A percentile compares a stretch with the other conserved stretches of the same genome.
phyloP scores from a whole-genome alignment of 2,329 filamentous ascomycete genomes.

The Colletotrichum navitas region DNA sequence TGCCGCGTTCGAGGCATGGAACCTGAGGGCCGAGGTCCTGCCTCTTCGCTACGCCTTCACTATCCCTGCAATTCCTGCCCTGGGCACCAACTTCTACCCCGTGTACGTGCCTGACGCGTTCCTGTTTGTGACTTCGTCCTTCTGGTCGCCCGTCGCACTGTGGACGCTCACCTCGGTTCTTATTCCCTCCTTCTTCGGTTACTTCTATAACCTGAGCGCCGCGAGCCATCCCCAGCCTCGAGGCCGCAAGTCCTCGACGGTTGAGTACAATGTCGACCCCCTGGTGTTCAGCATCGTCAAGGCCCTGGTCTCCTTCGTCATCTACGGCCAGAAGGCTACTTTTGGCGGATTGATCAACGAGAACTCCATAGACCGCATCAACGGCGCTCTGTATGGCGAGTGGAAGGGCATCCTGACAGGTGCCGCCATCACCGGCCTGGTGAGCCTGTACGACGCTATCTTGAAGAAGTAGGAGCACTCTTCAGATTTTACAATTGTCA shows the following conservation, averaged over 20 bases:
- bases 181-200: conserved; percentile 79
- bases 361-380: conserved; percentile 72
- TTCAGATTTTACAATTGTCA: background rate
- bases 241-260: conserved; percentile 52
- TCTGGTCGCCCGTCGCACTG: conserved; percentile 85
- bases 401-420: conserved; percentile 78
- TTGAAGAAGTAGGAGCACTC: conserved; percentile 69
- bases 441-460: conserved; percentile 83
- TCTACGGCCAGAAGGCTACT: conserved; percentile 77
- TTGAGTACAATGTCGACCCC: conserved; percentile 80
- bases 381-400: conserved; percentile 76
- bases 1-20: conserved; percentile 76
- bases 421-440: conserved; percentile 74
- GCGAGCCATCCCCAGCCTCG: conserved; percentile 58
- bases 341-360: conserved; percentile 73
- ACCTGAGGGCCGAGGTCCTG: conserved; percentile 78
- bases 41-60: conserved; percentile 80
- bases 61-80: conserved; percentile 70
- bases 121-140: conserved; percentile 77
- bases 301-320: conserved; percentile 82
- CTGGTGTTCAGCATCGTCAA: conserved; percentile 92
- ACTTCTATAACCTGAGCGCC: conserved; percentile 89
- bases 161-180: conserved; percentile 81
- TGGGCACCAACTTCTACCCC: conserved; percentile 69
- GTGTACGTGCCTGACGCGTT: conserved; percentile 86